Evolutionary conservation across 2,329 filamentous ascomycete species (phyloP).

Genomic region (Aspergillus cejpii): DNA sequence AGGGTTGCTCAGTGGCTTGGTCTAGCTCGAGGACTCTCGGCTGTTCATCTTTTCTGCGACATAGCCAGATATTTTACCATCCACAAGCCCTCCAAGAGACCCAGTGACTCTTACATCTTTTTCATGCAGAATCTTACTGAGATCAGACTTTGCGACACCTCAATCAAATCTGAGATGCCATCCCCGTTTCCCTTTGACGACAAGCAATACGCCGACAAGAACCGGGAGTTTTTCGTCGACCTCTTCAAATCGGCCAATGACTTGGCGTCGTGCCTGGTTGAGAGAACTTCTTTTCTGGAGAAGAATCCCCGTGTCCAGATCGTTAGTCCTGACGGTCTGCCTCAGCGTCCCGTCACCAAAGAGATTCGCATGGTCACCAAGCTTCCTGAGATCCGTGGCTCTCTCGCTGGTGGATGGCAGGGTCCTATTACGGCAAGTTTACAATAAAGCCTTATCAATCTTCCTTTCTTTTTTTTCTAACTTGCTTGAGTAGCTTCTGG

Average conservation of each 20-base stretch:
- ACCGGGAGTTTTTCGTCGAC: conserved; percentile 18
- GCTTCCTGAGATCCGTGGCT: neutral
- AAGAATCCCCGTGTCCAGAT: conserved; percentile 1
- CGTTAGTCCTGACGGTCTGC: too few species aligned
- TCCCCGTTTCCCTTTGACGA: conserved; percentile 11
- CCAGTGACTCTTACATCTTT: conserved; percentile 4
- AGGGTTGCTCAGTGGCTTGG: conserved; percentile 24
- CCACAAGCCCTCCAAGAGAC: conserved; percentile 3
- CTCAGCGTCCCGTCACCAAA: neutral
- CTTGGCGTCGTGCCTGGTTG: conserved; percentile 6
- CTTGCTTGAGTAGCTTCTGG: neutral
- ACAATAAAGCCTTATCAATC: neutral
- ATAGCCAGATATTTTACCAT: conserved; percentile 20
- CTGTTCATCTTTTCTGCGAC: conserved; percentile 27
- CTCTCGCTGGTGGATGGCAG: neutral
- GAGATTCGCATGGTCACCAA: neutral
- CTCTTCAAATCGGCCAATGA: conserved; percentile 11
- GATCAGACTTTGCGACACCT: conserved; percentile 9
- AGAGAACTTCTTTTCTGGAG: conserved; percentile 7
- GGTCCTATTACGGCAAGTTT: neutral
- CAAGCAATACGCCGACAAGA: conserved; percentile 3
- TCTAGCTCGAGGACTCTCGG: conserved; percentile 21
- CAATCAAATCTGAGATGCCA: conserved; percentile 4
- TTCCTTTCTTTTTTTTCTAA: too few species aligned
- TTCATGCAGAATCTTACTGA: conserved; percentile 15